Evolutionary conservation across 2,329 filamentous ascomycete genomes (phyloP), one percentile per base, ranked within the genome.

Genomic region (Alternaria tenuissima): DNA sequence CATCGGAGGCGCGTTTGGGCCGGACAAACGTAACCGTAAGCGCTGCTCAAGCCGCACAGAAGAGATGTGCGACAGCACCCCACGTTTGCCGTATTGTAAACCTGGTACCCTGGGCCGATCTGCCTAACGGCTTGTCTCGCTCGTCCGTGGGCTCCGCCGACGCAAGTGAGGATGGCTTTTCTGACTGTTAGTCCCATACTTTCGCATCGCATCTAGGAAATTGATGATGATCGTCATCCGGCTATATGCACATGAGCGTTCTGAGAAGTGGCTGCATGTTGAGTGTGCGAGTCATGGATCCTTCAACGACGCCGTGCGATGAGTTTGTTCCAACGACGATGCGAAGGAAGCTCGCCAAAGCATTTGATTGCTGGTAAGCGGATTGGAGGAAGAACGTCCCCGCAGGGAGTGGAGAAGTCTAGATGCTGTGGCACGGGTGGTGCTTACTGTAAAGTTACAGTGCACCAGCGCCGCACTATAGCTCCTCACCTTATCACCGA

Each of bases 381-480:
- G 62, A 67, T 68, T 68, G 65, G 65, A 66, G 65, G 65, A 68
- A 55, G 55, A 66, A 60, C 54, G 48, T 22, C 57, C 61, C 54
- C 57, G 41, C 47, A 36, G 24, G n/a, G 41, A 42, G 60, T 55
- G 52, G 42, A 58, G 47, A 24, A 30, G 48, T 58, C 46, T 49
- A 57, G 53, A 54, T 46, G 58, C 38, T 52, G 49, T 59, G 44
- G 53, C 57, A 51, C 52, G 56, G 53, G 52, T 41, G 14, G 46
- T 52, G 48, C 51, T 59, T 32, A 34, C 52, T 42, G 20, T 16
- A 24, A 42, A 41, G 49, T 44, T 54, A 52, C 41, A 41, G 41
- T 43, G 41, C 43, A 36, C 30, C 41, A 36, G 20, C 54, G 38
- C 42, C 28, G 48, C 47, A 44, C 43, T 47, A 42, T 39, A 57